phyloP scores from a whole-genome alignment of 192 early-diverging fungal species.

The Podila clonocystis region DNA sequence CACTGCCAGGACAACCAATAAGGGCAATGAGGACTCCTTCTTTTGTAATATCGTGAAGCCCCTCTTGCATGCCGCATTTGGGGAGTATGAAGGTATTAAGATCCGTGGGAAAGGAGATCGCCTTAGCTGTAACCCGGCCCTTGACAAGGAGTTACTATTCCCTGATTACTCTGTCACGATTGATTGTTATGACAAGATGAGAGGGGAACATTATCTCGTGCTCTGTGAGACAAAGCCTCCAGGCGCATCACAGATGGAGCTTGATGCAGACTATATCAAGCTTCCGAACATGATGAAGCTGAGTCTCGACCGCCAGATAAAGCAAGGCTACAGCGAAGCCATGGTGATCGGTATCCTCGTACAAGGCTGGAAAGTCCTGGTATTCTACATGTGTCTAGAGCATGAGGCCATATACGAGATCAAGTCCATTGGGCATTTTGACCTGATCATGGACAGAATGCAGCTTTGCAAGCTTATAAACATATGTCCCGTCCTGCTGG shows the following conservation, averaged over 20 bases:
- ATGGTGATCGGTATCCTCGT: too few species aligned
- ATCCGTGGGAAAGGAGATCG: neutral
- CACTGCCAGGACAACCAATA: slow-evolving; percentile 18
- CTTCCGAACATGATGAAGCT: slow-evolving; percentile 34
- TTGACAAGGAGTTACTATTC: too few species aligned
- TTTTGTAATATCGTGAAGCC: slow-evolving; percentile 24
- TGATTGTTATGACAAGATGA: slow-evolving; percentile 14
- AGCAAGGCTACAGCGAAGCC: slow-evolving; percentile 21
- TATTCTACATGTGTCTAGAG: too few species aligned
- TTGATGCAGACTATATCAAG: slow-evolving; percentile 36
- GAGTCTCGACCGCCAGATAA: slow-evolving; percentile 25
- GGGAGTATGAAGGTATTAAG: slow-evolving; percentile 23
- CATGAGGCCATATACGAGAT: too few species aligned
- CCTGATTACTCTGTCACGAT: slow-evolving; percentile 19
- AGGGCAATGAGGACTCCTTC: slow-evolving; percentile 28
- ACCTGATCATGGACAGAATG: too few species aligned
- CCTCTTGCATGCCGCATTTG: slow-evolving; percentile 23
- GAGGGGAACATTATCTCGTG: slow-evolving; percentile 16
- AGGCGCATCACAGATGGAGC: slow-evolving; percentile 19
- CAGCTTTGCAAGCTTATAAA: too few species aligned
- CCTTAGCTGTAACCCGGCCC: too few species aligned
- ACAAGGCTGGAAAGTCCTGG: too few species aligned
- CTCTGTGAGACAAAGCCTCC: slow-evolving; percentile 30
- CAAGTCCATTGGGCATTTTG: too few species aligned
- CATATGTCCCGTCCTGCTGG: too few species aligned